A percentile compares a stretch with the other conserved stretches of the same genome.
Conservation (phyloP, 2,329 filamentous ascomycete species). For the Monosporascus sp. region DNA sequence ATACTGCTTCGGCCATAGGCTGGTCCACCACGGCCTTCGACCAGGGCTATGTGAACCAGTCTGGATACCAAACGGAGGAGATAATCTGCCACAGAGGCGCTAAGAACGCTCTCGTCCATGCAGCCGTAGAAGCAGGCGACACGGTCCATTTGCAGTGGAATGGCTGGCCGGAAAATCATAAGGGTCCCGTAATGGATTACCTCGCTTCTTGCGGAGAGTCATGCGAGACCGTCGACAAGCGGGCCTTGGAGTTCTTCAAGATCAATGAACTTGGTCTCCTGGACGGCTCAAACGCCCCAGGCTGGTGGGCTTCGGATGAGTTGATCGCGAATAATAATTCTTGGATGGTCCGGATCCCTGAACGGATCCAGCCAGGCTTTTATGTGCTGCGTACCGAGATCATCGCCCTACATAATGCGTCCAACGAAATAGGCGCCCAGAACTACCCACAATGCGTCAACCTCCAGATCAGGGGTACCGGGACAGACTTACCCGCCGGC, state of each 20-base stretch:
- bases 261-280: conserved; percentile 28
- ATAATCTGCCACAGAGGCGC: conserved; percentile 35
- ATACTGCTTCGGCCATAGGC: conserved; percentile 16
- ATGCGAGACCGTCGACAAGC: conserved; percentile 29
- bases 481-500: conserved; percentile 21
- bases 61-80: conserved; percentile 28
- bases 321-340: conserved; percentile 46
- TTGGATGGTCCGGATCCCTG: conserved; percentile 43
- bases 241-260: conserved; percentile 31
- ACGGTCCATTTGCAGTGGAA: conserved; percentile 34
- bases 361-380: conserved; percentile 38
- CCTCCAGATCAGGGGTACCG: conserved; percentile 47
- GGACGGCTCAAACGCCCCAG: conserved; percentile 21
- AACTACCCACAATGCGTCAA: conserved; percentile 55
- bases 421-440: conserved; percentile 37
- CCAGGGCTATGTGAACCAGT: conserved; percentile 37
- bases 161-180: conserved; percentile 32
- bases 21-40: conserved; percentile 28
- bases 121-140: conserved; percentile 29
- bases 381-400: conserved; percentile 50
- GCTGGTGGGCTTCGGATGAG: conserved; percentile 32
- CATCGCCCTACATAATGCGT: conserved; percentile 44
- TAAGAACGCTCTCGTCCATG: conserved; percentile 26
- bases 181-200: conserved; percentile 35
- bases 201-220: conserved; percentile 32